phyloP scores from a whole-genome alignment of 1,284 basidiomycete genomes.

The Cystobasidium pallidum region DNA sequence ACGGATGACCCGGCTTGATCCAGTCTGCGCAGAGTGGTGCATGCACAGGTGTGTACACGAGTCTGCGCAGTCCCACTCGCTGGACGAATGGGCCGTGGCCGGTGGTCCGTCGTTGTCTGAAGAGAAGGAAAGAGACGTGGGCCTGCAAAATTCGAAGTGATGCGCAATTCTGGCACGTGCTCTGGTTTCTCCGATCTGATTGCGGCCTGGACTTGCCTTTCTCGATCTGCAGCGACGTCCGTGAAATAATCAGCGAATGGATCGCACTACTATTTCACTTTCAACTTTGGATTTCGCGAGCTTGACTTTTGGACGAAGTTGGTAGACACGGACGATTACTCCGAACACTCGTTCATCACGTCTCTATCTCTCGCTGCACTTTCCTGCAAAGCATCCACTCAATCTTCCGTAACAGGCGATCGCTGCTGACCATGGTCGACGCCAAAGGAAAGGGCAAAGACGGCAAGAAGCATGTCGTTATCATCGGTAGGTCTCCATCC shows the following conservation, averaged over 20 bases:
- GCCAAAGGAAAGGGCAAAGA: slow-evolving; percentile 27
- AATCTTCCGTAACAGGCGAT: slow-evolving; percentile 12
- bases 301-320: too few species aligned
- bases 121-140: slow-evolving; percentile 7
- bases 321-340: too few species aligned
- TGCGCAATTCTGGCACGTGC: neutral
- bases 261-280: too few species aligned
- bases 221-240: neutral
- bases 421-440: slow-evolving; percentile 2
- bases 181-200: neutral
- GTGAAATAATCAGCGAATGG: neutral
- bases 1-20: neutral
- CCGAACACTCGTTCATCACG: neutral
- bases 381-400: neutral
- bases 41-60: neutral
- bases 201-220: too few species aligned
- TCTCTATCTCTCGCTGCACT: too few species aligned
- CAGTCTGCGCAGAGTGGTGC: slow-evolving; percentile 1
- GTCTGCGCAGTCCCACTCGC: neutral
- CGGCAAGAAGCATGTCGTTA: slow-evolving; percentile 39
- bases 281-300: too few species aligned
- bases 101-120: slow-evolving; percentile 15
- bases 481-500: slow-evolving; percentile 30
- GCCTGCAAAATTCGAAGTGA: neutral
- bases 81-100: neutral